These are phyloP conservation scores for Pyrrhoderma noxium DNA, from an alignment of 1,284 basidiomycete species.

Conservation along the genomic window DNA sequence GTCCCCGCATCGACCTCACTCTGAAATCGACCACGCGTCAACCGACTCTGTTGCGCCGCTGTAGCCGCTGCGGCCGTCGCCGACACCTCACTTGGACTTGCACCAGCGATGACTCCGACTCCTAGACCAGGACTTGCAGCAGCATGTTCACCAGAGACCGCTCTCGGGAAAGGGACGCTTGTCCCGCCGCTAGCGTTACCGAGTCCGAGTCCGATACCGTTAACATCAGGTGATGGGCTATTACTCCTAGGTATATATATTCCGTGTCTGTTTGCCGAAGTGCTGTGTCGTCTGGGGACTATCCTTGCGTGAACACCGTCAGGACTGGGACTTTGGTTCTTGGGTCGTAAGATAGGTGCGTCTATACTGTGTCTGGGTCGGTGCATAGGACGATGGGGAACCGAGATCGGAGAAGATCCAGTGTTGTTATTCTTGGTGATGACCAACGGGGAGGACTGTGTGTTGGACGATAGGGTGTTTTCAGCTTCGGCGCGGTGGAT, in stretches of 20 bases:
- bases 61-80: conserved; percentile 11
- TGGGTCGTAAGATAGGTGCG: conserved; percentile 44
- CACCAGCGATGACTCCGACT: not conserved
- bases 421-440: conserved; percentile 41
- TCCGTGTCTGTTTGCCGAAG: conserved; percentile 47
- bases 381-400: conserved; percentile 48
- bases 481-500: conserved; percentile 21
- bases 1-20: conserved; percentile 48
- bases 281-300: conserved; percentile 49
- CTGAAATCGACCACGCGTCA: conserved; percentile 56
- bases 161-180: conserved; percentile 55
- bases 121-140: not conserved
- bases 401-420: conserved; percentile 40
- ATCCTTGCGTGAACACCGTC: conserved; percentile 28
- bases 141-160: conserved; percentile 40
- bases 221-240: conserved; percentile 21
- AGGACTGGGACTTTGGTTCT: conserved; percentile 18
- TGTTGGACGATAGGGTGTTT: conserved; percentile 24
- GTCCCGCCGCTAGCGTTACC: conserved; percentile 21
- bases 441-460: conserved; percentile 31
- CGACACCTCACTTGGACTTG: not conserved
- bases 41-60: conserved; percentile 29
- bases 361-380: conserved; percentile 51
- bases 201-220: too few species aligned
- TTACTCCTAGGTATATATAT: conserved; percentile 39